Conservation (phyloP, 1,139 yeast genomes). For the Diutina scorzettiae region DNA sequence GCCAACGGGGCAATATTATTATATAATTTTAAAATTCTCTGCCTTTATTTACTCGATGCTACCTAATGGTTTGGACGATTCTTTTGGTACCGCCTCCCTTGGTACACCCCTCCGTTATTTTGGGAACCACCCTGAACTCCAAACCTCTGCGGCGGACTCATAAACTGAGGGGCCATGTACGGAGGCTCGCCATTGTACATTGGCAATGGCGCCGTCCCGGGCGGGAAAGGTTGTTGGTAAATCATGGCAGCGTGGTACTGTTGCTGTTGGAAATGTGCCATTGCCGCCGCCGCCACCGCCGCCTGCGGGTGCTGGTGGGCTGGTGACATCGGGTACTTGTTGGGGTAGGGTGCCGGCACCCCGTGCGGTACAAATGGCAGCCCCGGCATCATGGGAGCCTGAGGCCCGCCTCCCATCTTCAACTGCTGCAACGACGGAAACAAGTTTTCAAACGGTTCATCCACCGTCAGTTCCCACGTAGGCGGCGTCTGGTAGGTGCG, state of each 20-base stretch:
- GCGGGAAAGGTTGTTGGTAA: slow-evolving; percentile 17
- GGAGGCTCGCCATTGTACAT: slow-evolving; percentile 4
- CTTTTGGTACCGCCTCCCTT: slow-evolving; percentile 2
- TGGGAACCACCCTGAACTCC: not conserved
- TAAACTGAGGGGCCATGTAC: slow-evolving; percentile 4
- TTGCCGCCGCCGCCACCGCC: slow-evolving; percentile 22
- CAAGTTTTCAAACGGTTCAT: slow-evolving; percentile 36
- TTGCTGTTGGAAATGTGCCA: slow-evolving; percentile 27
- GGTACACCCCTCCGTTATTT: slow-evolving; percentile 1
- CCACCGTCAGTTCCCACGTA: slow-evolving; percentile 59
- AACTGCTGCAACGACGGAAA: slow-evolving; percentile 13
- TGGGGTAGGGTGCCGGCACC: slow-evolving; percentile 9
- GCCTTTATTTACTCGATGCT: too few species aligned
- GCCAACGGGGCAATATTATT: too few species aligned
- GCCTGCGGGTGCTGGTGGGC: slow-evolving; percentile 10
- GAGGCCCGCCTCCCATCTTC: slow-evolving; percentile 14
- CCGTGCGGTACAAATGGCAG: slow-evolving; percentile 10
- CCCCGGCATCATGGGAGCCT: slow-evolving; percentile 11
- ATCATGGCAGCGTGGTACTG: slow-evolving; percentile 20
- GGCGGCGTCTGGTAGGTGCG: slow-evolving; percentile 69
- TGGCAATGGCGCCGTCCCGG: slow-evolving; percentile 2
- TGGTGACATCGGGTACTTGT: slow-evolving; percentile 14
- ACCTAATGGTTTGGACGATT: slow-evolving; percentile 1
- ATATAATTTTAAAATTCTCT: too few species aligned
- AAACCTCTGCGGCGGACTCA: slow-evolving; percentile 1